phyloP scores from a whole-genome alignment of 306 rosid genomes.

The Trichosanthes truncata region DNA sequence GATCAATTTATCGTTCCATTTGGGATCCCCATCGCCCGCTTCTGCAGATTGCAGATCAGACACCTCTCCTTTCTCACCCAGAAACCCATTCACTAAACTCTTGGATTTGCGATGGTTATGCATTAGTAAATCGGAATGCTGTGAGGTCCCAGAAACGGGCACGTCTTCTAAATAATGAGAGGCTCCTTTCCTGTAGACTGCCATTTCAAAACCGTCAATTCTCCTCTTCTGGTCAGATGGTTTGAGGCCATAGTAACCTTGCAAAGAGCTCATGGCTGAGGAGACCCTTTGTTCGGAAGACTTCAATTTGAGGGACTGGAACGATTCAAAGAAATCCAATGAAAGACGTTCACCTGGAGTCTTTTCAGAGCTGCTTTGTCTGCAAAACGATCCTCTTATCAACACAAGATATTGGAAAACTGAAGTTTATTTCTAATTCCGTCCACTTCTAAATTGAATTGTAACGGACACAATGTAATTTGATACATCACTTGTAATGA shows the following conservation, averaged over 20 bases:
- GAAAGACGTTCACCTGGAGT: slow-evolving; percentile 19
- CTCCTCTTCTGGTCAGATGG: slow-evolving; percentile 21
- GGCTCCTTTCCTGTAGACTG: slow-evolving; percentile 18
- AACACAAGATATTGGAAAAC: neutral
- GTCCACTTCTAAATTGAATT: neutral
- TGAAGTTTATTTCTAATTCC: neutral
- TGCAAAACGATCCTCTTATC: slow-evolving; percentile 17
- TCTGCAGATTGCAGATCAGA: slow-evolving; percentile 14
- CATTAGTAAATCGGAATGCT: slow-evolving; percentile 15
- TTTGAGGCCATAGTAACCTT: slow-evolving; percentile 66
- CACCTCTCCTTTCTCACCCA: slow-evolving; percentile 43
- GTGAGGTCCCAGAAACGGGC: slow-evolving; percentile 9
- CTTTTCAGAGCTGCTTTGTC: slow-evolving; percentile 28
- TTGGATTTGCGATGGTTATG: slow-evolving; percentile 44
- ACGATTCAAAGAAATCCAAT: slow-evolving; percentile 49
- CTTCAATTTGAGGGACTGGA: slow-evolving; percentile 37
- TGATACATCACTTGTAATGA: neutral
- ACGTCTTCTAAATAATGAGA: slow-evolving; percentile 33
- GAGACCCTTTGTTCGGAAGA: slow-evolving; percentile 39
- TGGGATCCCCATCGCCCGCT: slow-evolving; percentile 27
- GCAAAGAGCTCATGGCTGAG: slow-evolving; percentile 69
- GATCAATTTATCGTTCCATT: slow-evolving; percentile 34
- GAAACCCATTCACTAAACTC: slow-evolving; percentile 43
- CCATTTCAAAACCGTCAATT: slow-evolving; percentile 29
- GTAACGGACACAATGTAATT: neutral